phyloP scores from a whole-genome alignment of 495 filamentous ascomycete genomes.

The Hyaloscypha finlandica region DNA sequence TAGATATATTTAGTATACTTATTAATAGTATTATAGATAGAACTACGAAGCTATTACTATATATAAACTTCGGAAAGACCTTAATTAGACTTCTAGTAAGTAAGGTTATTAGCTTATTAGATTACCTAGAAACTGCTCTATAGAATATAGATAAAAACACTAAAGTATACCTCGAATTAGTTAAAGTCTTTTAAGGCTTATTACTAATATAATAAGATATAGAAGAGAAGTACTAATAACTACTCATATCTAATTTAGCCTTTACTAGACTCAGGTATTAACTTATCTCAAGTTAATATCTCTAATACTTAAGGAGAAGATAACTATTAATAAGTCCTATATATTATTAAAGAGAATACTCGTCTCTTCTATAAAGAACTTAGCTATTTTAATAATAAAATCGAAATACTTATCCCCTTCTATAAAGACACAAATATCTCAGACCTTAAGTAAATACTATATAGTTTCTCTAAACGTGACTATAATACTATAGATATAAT shows the following conservation, averaged over 20 bases:
- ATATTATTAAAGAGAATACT: not conserved
- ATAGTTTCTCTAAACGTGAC: not conserved
- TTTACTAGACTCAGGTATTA: not conserved
- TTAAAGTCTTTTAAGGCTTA: slow-evolving; percentile 2
- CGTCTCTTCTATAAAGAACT: slow-evolving; percentile 16
- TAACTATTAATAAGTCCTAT: not conserved
- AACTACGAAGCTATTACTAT: no score
- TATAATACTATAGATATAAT: not conserved
- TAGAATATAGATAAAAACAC: no score
- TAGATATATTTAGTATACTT: no score
- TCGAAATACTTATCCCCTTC: slow-evolving; percentile 22
- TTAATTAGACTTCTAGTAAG: no score
- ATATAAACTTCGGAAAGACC: no score
- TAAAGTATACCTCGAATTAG: not conserved
- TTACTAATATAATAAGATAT: not conserved
- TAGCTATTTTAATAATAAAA: slow-evolving; percentile 23
- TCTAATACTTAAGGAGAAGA: not conserved
- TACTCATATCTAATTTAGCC: not conserved
- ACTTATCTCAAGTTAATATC: not conserved
- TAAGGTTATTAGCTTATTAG: no score
- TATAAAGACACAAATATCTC: not conserved
- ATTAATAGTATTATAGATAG: no score
- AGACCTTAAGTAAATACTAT: not conserved
- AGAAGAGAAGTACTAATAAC: not conserved
- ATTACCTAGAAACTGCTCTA: no score